Evolutionary conservation across 768 basidiomycete genomes (phyloP), one percentile per base, ranked within the genome.

Genomic region (Phallus indusiatus): DNA sequence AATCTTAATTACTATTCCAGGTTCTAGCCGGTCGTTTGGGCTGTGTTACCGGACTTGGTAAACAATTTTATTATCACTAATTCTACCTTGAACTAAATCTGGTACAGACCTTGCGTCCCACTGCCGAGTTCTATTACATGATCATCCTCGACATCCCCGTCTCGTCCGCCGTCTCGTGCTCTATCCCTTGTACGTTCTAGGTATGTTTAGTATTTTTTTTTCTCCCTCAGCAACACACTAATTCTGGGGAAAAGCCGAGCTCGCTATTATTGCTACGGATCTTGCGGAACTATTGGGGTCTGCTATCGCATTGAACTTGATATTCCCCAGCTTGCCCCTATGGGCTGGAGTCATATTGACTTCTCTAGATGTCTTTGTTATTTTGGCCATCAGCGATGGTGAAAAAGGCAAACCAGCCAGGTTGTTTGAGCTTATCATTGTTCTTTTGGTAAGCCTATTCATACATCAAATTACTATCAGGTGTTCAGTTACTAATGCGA

Each of bases 251-350:
- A 69, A 69, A 59, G 57, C 86, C 0, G 88, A 91, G 67, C 68
- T 87, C 6, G 86, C 85, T 55, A 85, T 91, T 65, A 78, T 89
- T 21, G 80, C 83, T 11, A 90, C 88, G 5, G 89, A 90, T 67
- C 74, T 93, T 36, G 87, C 89, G 9, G 90, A 94, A 69, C 74
- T 94, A 16, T 72, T 94, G 20, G 85, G 91, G 5, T 86, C 84
- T 47, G 90, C 90, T 14, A 90, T 92, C 54, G 90, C 86, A 0
- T 74, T 93, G 49, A 82, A 82, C 67, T 75, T 93, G 72, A 75
- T 90, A 42, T 86, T 89, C 67, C 88, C 86, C 0, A 68, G 67
- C 22, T 75, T 90, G 6, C 77, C 87, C 46, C 71, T 90, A 5
- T 89, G 84, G 82, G 83, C 81, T 4, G 80, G 83, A 12, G 84